Conservation (phyloP, 192 early-diverging fungal species). For the Entomortierella beljakovae region DNA sequence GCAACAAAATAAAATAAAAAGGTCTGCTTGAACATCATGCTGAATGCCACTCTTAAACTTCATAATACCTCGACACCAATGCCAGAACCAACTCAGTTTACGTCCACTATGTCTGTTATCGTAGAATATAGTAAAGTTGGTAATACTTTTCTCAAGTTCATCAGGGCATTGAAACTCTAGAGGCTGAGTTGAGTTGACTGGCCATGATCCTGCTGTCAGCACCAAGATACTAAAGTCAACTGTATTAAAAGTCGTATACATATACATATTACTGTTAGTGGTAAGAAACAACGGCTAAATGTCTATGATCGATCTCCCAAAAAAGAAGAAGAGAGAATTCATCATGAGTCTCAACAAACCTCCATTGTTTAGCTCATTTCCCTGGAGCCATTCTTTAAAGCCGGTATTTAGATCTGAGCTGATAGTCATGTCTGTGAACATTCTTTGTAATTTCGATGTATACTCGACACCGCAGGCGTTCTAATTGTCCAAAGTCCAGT, state of each 20-base stretch:
- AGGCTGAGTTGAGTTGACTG: constrained; percentile 72
- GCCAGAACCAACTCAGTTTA: constrained; percentile 84
- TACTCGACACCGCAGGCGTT: constrained; percentile 87
- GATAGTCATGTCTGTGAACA: constrained; percentile 89
- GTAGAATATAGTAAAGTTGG: constrained; percentile 80
- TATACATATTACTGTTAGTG: neutral
- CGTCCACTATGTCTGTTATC: constrained; percentile 77
- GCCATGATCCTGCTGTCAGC: constrained; percentile 87
- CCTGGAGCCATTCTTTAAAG: constrained; percentile 61
- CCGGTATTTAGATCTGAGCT: constrained; percentile 73
- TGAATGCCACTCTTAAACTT: neutral
- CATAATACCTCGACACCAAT: constrained; percentile 81
- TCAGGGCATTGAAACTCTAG: constrained; percentile 85
- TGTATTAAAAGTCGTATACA: neutral
- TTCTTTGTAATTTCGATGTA: constrained; percentile 84
- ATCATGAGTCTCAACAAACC: too few relatives aligned
- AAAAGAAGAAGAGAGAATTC: too few relatives aligned
- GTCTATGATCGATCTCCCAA: too few relatives aligned
- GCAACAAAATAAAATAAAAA: neutral
- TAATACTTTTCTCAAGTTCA: constrained; percentile 79
- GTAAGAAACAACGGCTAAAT: neutral
- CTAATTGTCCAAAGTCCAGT: too few relatives aligned
- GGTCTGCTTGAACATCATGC: neutral
- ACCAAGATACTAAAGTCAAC: constrained; percentile 82
- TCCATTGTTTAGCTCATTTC: constrained; percentile 57